Evolutionary conservation across 2,329 filamentous ascomycete species (phyloP).

Genomic region (Sphaerulina vaccinii): DNA sequence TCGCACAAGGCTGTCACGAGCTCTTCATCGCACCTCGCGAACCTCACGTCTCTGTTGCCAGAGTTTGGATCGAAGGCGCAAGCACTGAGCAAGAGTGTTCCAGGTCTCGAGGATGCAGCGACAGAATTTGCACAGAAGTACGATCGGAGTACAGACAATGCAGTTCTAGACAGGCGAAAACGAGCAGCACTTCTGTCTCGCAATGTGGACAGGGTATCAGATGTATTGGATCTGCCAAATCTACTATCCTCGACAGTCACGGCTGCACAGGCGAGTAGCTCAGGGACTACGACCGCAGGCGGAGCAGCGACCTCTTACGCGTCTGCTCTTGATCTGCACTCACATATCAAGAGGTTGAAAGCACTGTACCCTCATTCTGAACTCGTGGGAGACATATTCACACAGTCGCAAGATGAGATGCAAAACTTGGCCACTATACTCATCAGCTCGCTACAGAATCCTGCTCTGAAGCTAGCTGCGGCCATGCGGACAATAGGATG

Average conservation of each 20-base stretch:
- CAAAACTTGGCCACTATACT: conserved; percentile 84
- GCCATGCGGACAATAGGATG: conserved; percentile 90
- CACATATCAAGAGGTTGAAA: conserved; percentile 86
- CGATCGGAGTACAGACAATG: conserved; percentile 64
- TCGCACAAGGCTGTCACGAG: conserved; percentile 82
- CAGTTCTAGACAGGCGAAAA: conserved; percentile 68
- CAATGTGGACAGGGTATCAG: conserved; percentile 85
- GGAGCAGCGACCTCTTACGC: conserved; percentile 65
- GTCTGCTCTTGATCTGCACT: conserved; percentile 83
- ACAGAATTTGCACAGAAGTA: conserved; percentile 81
- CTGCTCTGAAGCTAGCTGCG: conserved; percentile 80
- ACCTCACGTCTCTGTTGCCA: conserved; percentile 70
- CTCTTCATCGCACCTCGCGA: conserved; percentile 74
- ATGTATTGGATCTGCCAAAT: conserved; percentile 85
- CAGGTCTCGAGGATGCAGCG: conserved; percentile 74
- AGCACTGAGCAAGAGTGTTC: conserved; percentile 69
- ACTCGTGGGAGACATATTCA: conserved; percentile 69
- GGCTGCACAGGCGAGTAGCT: conserved; percentile 45
- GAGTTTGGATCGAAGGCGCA: conserved; percentile 63
- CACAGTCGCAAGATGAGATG: conserved; percentile 83
- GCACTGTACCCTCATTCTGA: conserved; percentile 77
- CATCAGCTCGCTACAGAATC: conserved; percentile 71
- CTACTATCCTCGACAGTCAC: conserved; percentile 77
- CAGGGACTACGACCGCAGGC: conserved; percentile 49
- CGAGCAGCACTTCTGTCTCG: conserved; percentile 77